Base-by-base conservation (phyloP, 106 monocot species). In the Dioscorea alata region DNA sequence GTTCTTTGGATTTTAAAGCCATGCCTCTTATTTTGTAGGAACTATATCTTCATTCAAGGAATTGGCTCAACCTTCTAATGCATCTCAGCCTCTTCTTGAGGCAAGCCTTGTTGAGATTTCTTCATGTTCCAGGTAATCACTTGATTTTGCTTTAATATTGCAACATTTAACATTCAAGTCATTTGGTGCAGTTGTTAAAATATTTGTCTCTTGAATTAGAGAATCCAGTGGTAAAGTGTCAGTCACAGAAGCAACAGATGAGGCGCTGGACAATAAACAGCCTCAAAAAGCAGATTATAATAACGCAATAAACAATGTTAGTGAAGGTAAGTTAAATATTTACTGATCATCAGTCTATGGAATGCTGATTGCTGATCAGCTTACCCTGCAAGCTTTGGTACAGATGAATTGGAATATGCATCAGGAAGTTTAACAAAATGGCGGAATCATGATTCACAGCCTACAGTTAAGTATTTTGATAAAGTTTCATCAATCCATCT, bases 401-500 rank as follows among this genome's bases (percentile, higher is more conserved):
- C 68, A 56, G 65, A 69, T 54, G 69, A 74, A 23, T 16, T 68
- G n/a, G 76, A 81, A 52, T 51, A 51, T 71, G 60, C 71, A 70
- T 48, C 60, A 59, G 25, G 48, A 53, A 78, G 49, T 61, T 34
- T 76, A 64, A 73, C 80, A 48, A 97, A 97, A 67, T 92, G 96
- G 96, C 75, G 84, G 16, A 59, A 59, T 70, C 56, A 66, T 59
- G 51, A 74, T 64, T 19, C 25, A 59, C 74, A 86, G 63, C 50
- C 61, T 84, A 64, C 76, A 84, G 81, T 93, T 81, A 61, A 85
- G 79, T 53, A 69, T 70, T 10, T 61, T 5, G 18, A 54, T 18
- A 19, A 19, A 54, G 54, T 16, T 54, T 54, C 13, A 54, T 15
- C 42, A 42, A 10, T 42, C 42, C 42, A 42, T 10, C 6, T 42